Percentiles rank a stretch among this genome's conserved stretches.
Evolutionary conservation across 129 eudicot species (phyloP).

Genomic region (Lonicera japonica): DNA sequence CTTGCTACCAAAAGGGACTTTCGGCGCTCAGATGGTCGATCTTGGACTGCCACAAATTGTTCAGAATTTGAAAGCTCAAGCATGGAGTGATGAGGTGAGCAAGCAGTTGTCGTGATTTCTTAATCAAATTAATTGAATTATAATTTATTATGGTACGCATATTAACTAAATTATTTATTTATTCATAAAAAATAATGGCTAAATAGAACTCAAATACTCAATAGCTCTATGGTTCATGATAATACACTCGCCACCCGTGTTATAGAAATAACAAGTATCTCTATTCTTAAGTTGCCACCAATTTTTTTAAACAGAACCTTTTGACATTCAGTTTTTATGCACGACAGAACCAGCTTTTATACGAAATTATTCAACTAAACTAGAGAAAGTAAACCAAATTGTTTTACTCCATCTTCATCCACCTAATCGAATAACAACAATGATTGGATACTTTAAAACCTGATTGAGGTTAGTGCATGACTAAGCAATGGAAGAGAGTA

Average conservation of each 20-base stretch:
- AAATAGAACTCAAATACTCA: neutral
- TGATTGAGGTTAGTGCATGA: too few relatives aligned
- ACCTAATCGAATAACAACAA: neutral
- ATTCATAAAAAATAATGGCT: neutral
- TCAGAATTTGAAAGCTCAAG: conserved; percentile 51
- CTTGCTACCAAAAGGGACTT: conserved; percentile 68
- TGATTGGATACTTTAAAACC: too few relatives aligned
- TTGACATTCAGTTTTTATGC: neutral
- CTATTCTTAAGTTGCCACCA: neutral
- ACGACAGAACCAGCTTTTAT: neutral
- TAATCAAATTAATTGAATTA: neutral
- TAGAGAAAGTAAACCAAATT: too few relatives aligned
- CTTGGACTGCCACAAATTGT: conserved; percentile 47
- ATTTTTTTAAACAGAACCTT: too few relatives aligned
- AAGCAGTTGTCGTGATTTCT: conserved; percentile 14
- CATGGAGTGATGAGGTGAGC: conserved; percentile 88
- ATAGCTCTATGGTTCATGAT: neutral
- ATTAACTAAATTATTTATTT: neutral
- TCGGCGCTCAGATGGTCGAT: conserved; percentile 57
- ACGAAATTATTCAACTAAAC: too few relatives aligned
- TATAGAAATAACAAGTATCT: neutral
- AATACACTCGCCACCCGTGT: neutral
- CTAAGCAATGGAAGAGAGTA: too few relatives aligned
- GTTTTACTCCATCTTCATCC: neutral
- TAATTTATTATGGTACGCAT: neutral